These are phyloP conservation scores for Sporothrix variecibatus DNA, from an alignment of 2,329 filamentous ascomycete species.

Conservation along the genomic window DNA sequence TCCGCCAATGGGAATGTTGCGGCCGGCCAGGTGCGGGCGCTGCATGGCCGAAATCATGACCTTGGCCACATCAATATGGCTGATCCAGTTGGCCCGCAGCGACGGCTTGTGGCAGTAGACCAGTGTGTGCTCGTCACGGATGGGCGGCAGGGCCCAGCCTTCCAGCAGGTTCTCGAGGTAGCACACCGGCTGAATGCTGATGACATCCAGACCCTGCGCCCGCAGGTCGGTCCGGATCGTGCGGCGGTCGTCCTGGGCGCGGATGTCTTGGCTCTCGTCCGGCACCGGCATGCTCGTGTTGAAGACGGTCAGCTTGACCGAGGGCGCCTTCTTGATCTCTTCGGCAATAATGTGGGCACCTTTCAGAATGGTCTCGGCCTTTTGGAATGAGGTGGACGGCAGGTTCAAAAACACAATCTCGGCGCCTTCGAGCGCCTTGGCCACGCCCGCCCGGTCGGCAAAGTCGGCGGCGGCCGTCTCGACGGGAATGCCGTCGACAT, in stretches of 20 bases:
- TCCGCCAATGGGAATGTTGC: constrained; percentile 41
- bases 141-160: constrained; percentile 42
- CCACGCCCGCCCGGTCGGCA: constrained; percentile 26
- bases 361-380: constrained; percentile 49
- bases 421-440: constrained; percentile 26
- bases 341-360: constrained; percentile 61
- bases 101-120: constrained; percentile 44
- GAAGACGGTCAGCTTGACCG: constrained; percentile 35
- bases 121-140: constrained; percentile 40
- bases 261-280: constrained; percentile 32
- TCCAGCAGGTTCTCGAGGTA: constrained; percentile 45
- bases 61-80: constrained; percentile 43
- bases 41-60: constrained; percentile 42
- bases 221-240: constrained; percentile 39
- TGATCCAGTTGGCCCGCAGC: constrained; percentile 44
- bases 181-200: constrained; percentile 43
- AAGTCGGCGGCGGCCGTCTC: constrained; percentile 34
- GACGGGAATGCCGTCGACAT: constrained; percentile 29
- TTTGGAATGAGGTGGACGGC: constrained; percentile 36
- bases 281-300: constrained; percentile 37
- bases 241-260: constrained; percentile 38
- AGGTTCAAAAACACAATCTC: constrained; percentile 36
- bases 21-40: constrained; percentile 39
- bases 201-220: constrained; percentile 36
- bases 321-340: constrained; percentile 57